A percentile compares a stretch with the other conserved stretches of the same genome.
Evolutionary conservation across 306 rosid species (phyloP).

Genomic region (Oemleria cerasiformis): DNA sequence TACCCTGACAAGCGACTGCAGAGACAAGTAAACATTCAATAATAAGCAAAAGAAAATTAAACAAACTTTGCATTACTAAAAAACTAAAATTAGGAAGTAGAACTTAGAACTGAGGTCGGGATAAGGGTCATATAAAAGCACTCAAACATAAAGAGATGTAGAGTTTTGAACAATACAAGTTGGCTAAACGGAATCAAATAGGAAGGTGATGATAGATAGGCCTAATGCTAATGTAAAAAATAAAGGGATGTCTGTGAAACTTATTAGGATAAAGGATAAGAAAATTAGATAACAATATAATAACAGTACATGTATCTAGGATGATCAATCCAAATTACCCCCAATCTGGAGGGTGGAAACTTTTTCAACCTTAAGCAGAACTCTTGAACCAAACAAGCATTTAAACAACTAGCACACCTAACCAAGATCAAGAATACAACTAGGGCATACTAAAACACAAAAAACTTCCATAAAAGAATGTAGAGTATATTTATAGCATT

Average conservation of each 20-base stretch:
- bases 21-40: constrained; percentile 32
- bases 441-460: neutral
- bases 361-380: neutral
- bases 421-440: neutral
- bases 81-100: neutral
- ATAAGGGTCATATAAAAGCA: neutral
- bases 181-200: neutral
- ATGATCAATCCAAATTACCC: neutral
- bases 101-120: neutral
- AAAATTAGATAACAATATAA: neutral
- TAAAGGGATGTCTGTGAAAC: neutral
- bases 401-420: neutral
- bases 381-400: neutral
- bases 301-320: neutral
- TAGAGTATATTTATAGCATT: neutral
- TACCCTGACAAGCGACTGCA: constrained; percentile 85
- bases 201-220: neutral
- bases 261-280: neutral
- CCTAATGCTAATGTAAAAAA: neutral
- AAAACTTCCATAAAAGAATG: too few species aligned
- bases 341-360: too few species aligned
- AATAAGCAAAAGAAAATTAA: neutral
- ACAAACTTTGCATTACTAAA: neutral
- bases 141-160: neutral
- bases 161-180: constrained; percentile 3